These are phyloP conservation scores for Coniochaeta sp. DNA, from an alignment of 2,329 filamentous ascomycete genomes.

Conservation along the genomic window DNA sequence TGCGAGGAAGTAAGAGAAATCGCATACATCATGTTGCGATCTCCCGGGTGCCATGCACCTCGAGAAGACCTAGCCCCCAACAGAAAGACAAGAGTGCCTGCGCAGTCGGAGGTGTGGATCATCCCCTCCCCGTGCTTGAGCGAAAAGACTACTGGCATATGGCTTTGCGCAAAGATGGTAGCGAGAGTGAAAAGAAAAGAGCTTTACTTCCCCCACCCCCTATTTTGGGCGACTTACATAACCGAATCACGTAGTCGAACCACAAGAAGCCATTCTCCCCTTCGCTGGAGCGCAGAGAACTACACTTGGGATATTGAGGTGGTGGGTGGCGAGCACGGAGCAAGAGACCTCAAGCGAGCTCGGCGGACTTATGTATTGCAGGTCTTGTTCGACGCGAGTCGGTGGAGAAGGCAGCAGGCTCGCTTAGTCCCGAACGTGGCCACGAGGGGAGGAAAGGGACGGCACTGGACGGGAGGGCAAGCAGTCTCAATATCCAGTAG, in stretches of 20 bases:
- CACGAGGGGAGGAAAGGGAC: not conserved
- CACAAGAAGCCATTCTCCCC: no score
- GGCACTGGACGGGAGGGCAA: not conserved
- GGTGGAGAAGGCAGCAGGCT: not conserved
- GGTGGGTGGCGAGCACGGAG: not conserved
- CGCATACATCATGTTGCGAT: not conserved
- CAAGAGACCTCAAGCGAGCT: not conserved
- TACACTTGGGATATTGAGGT: not conserved
- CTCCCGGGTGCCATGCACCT: not conserved
- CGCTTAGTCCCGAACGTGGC: slow-evolving; percentile 1
- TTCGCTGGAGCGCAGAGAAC: no score
- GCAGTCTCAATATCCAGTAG: not conserved
- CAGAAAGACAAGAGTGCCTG: not conserved
- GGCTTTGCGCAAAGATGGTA: not conserved
- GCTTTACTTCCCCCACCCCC: not conserved
- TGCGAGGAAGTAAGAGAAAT: not conserved
- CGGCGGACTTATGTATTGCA: not conserved
- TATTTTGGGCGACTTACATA: not conserved
- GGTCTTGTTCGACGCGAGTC: not conserved
- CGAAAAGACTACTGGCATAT: not conserved
- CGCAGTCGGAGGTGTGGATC: not conserved
- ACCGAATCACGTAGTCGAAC: not conserved
- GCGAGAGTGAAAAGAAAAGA: not conserved
- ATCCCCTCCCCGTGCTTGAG: not conserved
- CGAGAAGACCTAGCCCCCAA: not conserved